Base-by-base conservation (phyloP, 768 basidiomycete genomes). In the Hypsizygus marmoreus region DNA sequence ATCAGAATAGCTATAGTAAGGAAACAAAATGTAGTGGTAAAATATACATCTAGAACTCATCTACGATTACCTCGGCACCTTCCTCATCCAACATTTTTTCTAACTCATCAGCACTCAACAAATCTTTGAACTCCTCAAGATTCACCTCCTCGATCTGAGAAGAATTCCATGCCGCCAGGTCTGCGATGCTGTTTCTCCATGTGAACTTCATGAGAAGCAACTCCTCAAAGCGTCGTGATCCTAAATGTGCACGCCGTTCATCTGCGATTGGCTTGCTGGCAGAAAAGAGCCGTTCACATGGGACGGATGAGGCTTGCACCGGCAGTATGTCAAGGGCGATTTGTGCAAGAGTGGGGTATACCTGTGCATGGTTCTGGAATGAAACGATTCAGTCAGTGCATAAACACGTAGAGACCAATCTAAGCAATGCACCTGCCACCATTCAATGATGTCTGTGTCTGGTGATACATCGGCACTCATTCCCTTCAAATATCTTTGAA, bases 291-390 rank as follows among this genome's bases (percentile, higher is more conserved):
- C 40, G 45, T 40, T 59, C 50, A 22, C 56, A 57, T 1, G 53
- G 55, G 30, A 58, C 57, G 11, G 55, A 53, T 11, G 49, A 58
- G 13, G 54, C 55, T 34, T 58, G 57, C 13, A 31, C 36, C 13
- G 55, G 54, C 5, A 58, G 43, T 17, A 56, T 30, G 32, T 58
- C 52, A 14, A 58, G 39, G 1, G 54, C 48, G 20, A 58, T 51
- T 11, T 37, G 47, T 4, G 38, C 49, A 28, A 56, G 43, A 36
- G 48, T 51, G 19, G 57, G 57, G 30, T 55, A 53, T 31, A 36
- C 17, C 13, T 32, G 25, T 0, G 32, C 24, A 30, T 51, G 30
- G 22, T 46, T 32, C 49, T 51, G n/a, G 26, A 28, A 36, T 23
- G 16, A 45, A 28, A 28, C 10, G 14, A n/a, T 19, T 36, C 2